Conservation (phyloP, 345 rosid species). For the Melaleuca quinquenervia region DNA sequence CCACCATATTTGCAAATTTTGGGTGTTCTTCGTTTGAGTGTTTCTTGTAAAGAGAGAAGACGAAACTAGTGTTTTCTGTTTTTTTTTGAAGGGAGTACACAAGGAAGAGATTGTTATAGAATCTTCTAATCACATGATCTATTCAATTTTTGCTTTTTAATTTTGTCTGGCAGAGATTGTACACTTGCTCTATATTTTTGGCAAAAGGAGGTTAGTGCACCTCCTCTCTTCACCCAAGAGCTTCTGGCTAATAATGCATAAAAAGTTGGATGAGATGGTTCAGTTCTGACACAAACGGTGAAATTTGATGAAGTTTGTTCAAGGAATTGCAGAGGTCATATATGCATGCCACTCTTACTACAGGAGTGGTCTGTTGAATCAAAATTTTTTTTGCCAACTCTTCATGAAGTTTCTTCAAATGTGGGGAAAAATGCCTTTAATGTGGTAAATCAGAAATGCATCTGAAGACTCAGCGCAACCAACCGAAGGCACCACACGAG, state of each 20-base stretch:
- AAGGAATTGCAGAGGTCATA: background rate
- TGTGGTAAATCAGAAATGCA: background rate
- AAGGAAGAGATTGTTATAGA: background rate
- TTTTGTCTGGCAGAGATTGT: background rate
- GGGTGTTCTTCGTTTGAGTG: background rate
- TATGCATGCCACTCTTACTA: background rate
- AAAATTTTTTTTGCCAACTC: background rate
- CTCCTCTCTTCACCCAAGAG: background rate
- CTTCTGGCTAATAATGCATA: background rate
- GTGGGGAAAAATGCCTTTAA: background rate
- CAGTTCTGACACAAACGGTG: background rate
- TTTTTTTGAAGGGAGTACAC: background rate
- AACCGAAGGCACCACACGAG: background rate
- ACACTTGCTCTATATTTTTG: background rate
- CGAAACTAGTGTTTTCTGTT: too few relatives aligned
- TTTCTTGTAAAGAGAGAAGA: slow-evolving; percentile 25
- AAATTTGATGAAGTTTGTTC: background rate
- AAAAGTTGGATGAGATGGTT: background rate
- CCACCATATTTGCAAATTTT: background rate
- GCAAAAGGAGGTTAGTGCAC: background rate
- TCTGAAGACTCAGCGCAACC: background rate
- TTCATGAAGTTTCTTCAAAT: background rate
- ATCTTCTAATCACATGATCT: background rate
- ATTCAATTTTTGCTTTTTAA: background rate
- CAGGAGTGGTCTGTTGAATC: background rate